These are phyloP conservation scores for Naganishia onofrii DNA, from an alignment of 768 basidiomycete species.

Conservation along the genomic window DNA sequence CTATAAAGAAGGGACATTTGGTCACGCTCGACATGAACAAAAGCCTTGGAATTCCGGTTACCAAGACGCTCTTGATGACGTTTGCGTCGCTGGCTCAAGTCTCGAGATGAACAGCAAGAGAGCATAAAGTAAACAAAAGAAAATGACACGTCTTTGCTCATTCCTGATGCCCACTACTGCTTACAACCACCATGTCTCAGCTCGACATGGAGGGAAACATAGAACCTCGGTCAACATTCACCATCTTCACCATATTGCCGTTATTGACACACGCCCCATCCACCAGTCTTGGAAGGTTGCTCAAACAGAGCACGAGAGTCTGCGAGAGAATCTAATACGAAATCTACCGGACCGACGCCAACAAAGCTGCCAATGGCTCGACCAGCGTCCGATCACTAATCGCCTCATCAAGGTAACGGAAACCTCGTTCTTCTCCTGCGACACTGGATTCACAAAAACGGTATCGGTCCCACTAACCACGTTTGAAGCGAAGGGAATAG, in stretches of 20 bases:
- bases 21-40: too few relatives aligned
- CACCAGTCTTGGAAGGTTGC: not conserved
- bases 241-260: not conserved
- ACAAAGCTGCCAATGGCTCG: conserved; percentile 1
- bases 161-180: not conserved
- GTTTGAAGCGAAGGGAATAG: not conserved
- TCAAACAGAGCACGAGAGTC: not conserved
- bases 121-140: conserved; percentile 14
- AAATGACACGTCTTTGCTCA: not conserved
- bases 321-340: not conserved
- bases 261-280: too few relatives aligned
- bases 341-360: not conserved
- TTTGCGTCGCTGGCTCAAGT: not conserved
- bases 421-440: too few relatives aligned
- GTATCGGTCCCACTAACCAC: too few relatives aligned
- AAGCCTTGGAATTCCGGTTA: not conserved
- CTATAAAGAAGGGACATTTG: too few relatives aligned
- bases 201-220: not conserved
- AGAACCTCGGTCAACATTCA: not conserved
- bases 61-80: conserved; percentile 10
- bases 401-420: not conserved
- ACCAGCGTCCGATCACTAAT: not conserved
- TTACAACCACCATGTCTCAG: conserved; percentile 5
- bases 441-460: too few relatives aligned
- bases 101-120: not conserved